Percentiles rank a stretch among this genome's conserved stretches.
Conservation (phyloP, 2,329 filamentous ascomycete species). For the Fusarium sp. region DNA sequence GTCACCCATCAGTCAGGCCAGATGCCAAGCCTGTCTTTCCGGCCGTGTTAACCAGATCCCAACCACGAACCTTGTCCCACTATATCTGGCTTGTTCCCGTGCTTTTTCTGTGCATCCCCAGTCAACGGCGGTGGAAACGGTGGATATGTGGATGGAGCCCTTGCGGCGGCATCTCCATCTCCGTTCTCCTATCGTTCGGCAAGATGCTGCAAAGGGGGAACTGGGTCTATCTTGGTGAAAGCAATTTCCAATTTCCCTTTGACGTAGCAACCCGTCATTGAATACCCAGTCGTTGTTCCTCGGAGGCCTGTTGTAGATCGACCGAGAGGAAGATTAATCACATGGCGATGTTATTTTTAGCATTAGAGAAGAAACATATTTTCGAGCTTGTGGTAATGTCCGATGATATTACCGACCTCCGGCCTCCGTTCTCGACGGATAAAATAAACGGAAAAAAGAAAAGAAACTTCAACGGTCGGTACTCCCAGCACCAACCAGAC, state of each 20-base stretch:
- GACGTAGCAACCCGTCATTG: constrained; percentile 35
- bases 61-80: constrained; percentile 3
- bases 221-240: constrained; percentile 2
- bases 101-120: constrained; percentile 4
- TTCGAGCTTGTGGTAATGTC: neutral
- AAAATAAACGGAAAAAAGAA: neutral
- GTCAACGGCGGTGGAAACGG: constrained; percentile 43
- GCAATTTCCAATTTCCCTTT: constrained; percentile 29
- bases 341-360: constrained; percentile 38
- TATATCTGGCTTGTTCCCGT: constrained; percentile 32
- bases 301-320: constrained; percentile 31
- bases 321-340: constrained; percentile 22
- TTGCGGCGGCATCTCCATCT: constrained; percentile 20
- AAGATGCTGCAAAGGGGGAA: constrained; percentile 33
- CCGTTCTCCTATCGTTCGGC: constrained; percentile 23
- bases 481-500: neutral
- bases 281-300: constrained; percentile 20
- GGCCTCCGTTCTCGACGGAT: neutral
- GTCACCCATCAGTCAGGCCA: constrained; percentile 32
- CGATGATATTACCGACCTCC: neutral
- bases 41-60: constrained; percentile 23
- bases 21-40: constrained; percentile 28
- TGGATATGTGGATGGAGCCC: constrained; percentile 31
- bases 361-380: constrained; percentile 6
- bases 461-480: neutral